Conservation (phyloP, 768 basidiomycete species). For the Boletus pseudopeckii region DNA sequence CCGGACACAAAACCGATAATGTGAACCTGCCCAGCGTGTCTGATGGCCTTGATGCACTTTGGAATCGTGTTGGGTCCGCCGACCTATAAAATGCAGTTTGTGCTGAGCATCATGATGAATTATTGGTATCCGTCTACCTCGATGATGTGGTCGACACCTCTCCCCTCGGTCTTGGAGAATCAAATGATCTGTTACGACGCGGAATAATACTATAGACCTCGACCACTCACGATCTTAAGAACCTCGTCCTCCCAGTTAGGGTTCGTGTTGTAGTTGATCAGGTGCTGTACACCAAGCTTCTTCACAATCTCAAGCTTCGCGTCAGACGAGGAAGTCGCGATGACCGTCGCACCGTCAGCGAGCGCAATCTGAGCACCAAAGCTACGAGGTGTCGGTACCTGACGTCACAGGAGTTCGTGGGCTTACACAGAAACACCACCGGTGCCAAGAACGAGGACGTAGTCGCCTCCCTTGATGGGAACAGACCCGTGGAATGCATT, state of each 20-base stretch:
- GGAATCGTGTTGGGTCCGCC: conserved; percentile 51
- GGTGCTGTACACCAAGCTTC: conserved; percentile 49
- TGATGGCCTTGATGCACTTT: conserved; percentile 40
- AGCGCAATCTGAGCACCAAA: conserved; percentile 61
- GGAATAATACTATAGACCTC: no score
- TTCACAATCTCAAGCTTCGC: conserved; percentile 53
- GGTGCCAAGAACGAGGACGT: conserved; percentile 53
- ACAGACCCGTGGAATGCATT: conserved; percentile 49
- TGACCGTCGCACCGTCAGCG: conserved; percentile 59
- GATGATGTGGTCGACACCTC: conserved; percentile 36
- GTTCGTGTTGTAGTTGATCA: conserved; percentile 60
- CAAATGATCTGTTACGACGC: neutral
- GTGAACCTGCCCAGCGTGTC: conserved; percentile 43
- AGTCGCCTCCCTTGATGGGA: conserved; percentile 56
- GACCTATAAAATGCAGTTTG: conserved; percentile 35
- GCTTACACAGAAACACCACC: conserved; percentile 54
- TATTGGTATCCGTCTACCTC: conserved; percentile 8
- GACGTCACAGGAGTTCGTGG: neutral
- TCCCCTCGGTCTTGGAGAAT: conserved; percentile 27
- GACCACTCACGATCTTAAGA: conserved; percentile 37
- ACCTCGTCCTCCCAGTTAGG: conserved; percentile 60
- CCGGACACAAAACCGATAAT: conserved; percentile 51
- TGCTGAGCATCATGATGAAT: neutral
- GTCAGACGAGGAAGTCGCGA: conserved; percentile 66
- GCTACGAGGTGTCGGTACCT: conserved; percentile 25